phyloP scores from a whole-genome alignment of 345 rosid species.

The Rhodamnia argentea region DNA sequence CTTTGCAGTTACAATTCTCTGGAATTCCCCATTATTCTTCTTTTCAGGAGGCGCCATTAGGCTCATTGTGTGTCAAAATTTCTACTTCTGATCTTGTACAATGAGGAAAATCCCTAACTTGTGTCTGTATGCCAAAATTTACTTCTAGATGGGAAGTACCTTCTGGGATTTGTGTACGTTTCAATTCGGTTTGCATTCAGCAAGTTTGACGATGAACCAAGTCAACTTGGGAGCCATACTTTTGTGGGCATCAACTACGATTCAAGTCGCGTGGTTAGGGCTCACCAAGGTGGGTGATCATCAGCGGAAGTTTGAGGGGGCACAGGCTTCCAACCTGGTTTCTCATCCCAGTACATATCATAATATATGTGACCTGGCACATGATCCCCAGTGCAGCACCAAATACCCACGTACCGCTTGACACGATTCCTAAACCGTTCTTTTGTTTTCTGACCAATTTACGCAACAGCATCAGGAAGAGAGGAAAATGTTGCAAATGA shows the following conservation, averaged over 20 bases:
- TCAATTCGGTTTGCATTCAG: not conserved
- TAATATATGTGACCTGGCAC: slow-evolving; percentile 86
- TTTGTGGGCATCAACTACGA: not conserved
- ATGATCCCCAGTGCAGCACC: slow-evolving; percentile 85
- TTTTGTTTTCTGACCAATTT: slow-evolving; percentile 36
- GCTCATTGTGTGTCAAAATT: not conserved
- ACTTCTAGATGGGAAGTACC: not conserved
- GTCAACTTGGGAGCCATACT: not conserved
- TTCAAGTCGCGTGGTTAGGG: not conserved
- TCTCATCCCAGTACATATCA: slow-evolving; percentile 97
- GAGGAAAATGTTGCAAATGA: not conserved
- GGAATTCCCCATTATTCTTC: not conserved
- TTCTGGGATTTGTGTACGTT: not conserved
- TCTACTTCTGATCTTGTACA: not conserved
- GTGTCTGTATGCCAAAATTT: not conserved
- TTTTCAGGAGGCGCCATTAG: not conserved
- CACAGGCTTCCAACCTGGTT: slow-evolving; percentile 80
- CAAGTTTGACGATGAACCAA: not conserved
- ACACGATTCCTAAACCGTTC: slow-evolving; percentile 67
- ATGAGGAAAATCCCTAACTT: not conserved
- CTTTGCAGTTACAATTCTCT: not conserved
- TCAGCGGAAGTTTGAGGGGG: slow-evolving; percentile 68
- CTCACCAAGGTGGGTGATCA: slow-evolving; percentile 73
- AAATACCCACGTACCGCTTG: slow-evolving; percentile 78
- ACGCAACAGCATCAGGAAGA: not conserved